Percentiles rank a stretch among this genome's conserved stretches.
phyloP scores from a whole-genome alignment of 805 yeast genomes.

The Kregervanrija pseudodelftensis region DNA sequence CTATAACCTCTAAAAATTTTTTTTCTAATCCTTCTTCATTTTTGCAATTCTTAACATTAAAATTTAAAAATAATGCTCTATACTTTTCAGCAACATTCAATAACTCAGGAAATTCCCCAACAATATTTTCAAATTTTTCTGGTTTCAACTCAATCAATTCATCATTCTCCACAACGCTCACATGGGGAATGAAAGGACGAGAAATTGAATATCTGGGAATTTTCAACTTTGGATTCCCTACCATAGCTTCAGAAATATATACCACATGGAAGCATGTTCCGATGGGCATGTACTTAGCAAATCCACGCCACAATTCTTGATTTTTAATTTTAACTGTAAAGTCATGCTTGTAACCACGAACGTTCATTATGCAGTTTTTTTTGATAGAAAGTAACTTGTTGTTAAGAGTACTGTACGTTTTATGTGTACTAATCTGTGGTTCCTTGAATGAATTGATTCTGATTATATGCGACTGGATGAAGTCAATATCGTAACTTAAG shows the following conservation, averaged over 20 bases:
- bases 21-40: conserved; percentile 2
- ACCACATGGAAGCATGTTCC: conserved; percentile 51
- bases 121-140: conserved; percentile 1
- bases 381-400: conserved; percentile 49
- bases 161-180: too few species aligned
- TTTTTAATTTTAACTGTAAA: conserved; percentile 36
- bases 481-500: conserved; percentile 51
- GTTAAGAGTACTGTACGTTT: conserved; percentile 39
- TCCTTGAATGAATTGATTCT: conserved; percentile 22
- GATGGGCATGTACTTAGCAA: conserved; percentile 52
- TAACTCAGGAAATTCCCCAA: background rate
- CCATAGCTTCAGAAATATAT: conserved; percentile 48
- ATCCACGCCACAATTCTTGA: conserved; percentile 44
- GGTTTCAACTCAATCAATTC: too few species aligned
- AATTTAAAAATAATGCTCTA: conserved; percentile 1
- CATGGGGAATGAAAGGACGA: too few species aligned
- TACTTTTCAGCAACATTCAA: background rate
- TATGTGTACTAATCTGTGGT: conserved; percentile 9
- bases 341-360: conserved; percentile 49
- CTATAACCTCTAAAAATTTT: conserved; percentile 5
- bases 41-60: conserved; percentile 6
- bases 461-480: conserved; percentile 57
- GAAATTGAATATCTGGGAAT: conserved; percentile 7
- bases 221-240: conserved; percentile 32
- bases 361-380: conserved; percentile 47